Evolutionary conservation across 306 rosid species (phyloP).

Genomic region (Begonia peltatifolia): DNA sequence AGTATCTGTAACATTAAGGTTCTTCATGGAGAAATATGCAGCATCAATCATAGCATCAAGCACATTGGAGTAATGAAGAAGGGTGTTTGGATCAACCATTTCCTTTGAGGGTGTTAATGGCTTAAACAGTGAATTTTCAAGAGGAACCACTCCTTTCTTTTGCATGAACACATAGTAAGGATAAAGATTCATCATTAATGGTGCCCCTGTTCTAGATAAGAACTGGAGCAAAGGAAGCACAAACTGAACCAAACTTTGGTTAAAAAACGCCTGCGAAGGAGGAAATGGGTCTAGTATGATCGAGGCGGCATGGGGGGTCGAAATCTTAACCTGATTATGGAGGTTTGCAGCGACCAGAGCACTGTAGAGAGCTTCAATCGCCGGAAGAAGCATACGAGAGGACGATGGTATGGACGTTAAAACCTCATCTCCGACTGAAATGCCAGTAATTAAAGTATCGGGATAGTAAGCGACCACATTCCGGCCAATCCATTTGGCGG

Average conservation of each 20-base stretch:
- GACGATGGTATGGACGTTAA: constrained; percentile 58
- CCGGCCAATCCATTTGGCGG: constrained; percentile 51
- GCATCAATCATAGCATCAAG: constrained; percentile 82
- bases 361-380: constrained; percentile 43
- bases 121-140: constrained; percentile 56
- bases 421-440: constrained; percentile 82
- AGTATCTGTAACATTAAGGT: constrained; percentile 56
- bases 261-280: constrained; percentile 81
- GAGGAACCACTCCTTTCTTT: constrained; percentile 59
- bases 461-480: constrained; percentile 62
- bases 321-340: constrained; percentile 34
- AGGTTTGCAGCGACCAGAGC: constrained; percentile 56
- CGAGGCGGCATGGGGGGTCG: constrained; percentile 69
- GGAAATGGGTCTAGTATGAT: constrained; percentile 63
- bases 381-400: constrained; percentile 56
- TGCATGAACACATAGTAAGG: constrained; percentile 88
- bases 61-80: constrained; percentile 73
- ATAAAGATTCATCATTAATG: constrained; percentile 69
- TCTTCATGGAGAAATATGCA: constrained; percentile 75
- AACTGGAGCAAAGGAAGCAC: constrained; percentile 51
- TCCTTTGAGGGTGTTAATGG: constrained; percentile 61
- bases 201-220: constrained; percentile 46
- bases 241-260: constrained; percentile 31
- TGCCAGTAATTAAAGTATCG: constrained; percentile 37
- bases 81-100: constrained; percentile 86